Evolutionary conservation across 2,329 filamentous ascomycete species (phyloP).

Genomic region (Cordyceps sp.): DNA sequence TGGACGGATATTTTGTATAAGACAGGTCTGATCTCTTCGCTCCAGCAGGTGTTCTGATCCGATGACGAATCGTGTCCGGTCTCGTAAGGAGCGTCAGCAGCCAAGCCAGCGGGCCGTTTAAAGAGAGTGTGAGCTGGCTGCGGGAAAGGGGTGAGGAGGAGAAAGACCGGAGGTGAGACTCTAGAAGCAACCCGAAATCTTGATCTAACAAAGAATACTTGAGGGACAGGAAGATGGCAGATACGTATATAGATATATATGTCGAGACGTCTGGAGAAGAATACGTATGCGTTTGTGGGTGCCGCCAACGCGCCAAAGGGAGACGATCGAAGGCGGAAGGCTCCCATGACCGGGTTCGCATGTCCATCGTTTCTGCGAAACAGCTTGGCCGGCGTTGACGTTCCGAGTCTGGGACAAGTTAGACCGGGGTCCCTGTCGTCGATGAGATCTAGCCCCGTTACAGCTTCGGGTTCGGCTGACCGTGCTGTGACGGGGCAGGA

Average conservation of each 20-base stretch:
- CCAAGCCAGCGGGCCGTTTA: constrained; percentile 37
- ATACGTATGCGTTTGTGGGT: background rate
- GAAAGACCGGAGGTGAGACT: no score
- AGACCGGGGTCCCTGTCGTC: constrained; percentile 4
- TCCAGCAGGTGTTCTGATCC: no score
- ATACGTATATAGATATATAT: background rate
- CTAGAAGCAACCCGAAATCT: no score
- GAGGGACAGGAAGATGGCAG: no score
- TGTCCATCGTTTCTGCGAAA: constrained; percentile 6
- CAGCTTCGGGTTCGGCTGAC: constrained; percentile 7
- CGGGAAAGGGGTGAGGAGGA: constrained; percentile 14
- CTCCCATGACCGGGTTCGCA: background rate
- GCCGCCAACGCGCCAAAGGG: no score
- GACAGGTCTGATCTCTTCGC: no score
- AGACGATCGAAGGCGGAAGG: background rate
- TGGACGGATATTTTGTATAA: no score
- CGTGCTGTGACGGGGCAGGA: constrained; percentile 6
- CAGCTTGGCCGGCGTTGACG: constrained; percentile 5
- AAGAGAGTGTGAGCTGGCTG: constrained; percentile 15
- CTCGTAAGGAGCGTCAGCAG: constrained; percentile 40
- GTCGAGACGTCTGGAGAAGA: constrained; percentile 2
- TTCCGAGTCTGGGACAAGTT: constrained; percentile 6
- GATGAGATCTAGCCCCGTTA: constrained; percentile 13
- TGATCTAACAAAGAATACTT: constrained; percentile 3
- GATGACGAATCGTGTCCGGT: no score